These are phyloP conservation scores for Pochonia chlamydosporia DNA, from an alignment of 2,329 filamentous ascomycete species.

Conservation along the genomic window DNA sequence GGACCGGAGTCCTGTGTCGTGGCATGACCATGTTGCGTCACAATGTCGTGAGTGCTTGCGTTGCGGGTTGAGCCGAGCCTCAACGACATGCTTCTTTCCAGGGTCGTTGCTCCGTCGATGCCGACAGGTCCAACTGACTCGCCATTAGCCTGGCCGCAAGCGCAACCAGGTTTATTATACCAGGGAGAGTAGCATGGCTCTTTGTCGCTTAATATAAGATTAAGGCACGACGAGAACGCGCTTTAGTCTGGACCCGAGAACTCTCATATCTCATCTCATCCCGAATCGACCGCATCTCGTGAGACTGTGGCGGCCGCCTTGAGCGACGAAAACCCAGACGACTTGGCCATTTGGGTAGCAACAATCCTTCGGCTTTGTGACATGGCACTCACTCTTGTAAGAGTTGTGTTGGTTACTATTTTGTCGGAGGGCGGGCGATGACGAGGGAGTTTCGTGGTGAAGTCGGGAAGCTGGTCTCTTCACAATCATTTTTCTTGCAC, in stretches of 20 bases:
- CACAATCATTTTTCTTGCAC: not conserved
- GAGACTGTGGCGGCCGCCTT: slow-evolving; percentile 9
- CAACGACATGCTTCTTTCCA: not conserved
- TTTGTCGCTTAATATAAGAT: not conserved
- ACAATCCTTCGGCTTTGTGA: not conserved
- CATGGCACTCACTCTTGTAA: not conserved
- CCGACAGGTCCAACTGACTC: slow-evolving; percentile 2
- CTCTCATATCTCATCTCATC: not conserved
- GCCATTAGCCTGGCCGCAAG: not conserved
- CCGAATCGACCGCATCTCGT: slow-evolving; percentile 4
- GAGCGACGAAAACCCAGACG: slow-evolving; percentile 6
- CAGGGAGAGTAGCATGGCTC: not conserved
- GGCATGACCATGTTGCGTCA: not conserved
- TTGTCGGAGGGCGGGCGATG: not conserved
- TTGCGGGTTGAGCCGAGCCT: not conserved
- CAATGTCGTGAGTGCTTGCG: not conserved
- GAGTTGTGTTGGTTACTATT: not conserved
- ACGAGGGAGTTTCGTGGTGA: not conserved
- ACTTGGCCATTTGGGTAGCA: slow-evolving; percentile 5
- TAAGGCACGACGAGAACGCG: not conserved
- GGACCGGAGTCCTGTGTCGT: not conserved
- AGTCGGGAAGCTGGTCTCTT: not conserved
- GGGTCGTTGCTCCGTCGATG: slow-evolving; percentile 1
- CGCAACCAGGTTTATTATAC: not conserved
- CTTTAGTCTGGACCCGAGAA: not conserved